Percentiles rank a stretch among this genome's conserved stretches.
phyloP scores from a whole-genome alignment of 257 asterid genomes.

The Fraxinus cuspidata region DNA sequence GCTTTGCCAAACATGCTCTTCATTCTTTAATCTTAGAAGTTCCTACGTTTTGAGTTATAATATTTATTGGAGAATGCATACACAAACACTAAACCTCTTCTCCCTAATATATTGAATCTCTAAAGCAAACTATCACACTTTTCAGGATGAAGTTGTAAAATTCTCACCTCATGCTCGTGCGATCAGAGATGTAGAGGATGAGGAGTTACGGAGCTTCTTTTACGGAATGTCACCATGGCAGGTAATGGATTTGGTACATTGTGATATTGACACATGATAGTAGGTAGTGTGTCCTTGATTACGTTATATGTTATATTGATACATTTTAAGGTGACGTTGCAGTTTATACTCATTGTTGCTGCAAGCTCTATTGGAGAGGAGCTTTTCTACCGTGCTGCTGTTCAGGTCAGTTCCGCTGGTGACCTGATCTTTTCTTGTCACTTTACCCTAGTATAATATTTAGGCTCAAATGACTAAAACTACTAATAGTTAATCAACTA shows the following conservation, averaged over 20 bases:
- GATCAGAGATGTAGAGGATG: slow-evolving; percentile 93
- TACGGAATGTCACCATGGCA: slow-evolving; percentile 98
- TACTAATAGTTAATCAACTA: not conserved
- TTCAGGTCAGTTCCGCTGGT: slow-evolving; percentile 56
- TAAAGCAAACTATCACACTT: not conserved
- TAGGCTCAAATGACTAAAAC: not conserved
- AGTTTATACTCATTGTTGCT: slow-evolving; percentile 93
- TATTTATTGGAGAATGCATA: not conserved
- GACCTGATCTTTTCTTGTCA: not conserved
- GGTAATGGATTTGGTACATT: slow-evolving; percentile 41
- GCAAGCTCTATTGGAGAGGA: slow-evolving; percentile 99
- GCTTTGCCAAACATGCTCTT: no score
- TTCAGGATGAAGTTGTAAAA: slow-evolving; percentile 93
- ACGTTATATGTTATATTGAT: not conserved
- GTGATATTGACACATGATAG: not conserved
- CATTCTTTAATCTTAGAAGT: not conserved
- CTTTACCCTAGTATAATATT: not conserved
- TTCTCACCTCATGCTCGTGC: slow-evolving; percentile 98
- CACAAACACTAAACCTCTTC: not conserved
- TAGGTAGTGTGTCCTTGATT: not conserved
- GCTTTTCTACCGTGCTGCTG: slow-evolving; percentile 93
- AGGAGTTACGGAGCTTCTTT: slow-evolving; percentile 81
- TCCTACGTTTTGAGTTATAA: not conserved
- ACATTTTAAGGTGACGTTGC: slow-evolving; percentile 20
- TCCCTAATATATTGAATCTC: not conserved